A percentile compares a stretch with the other conserved stretches of the same genome.
Conservation (phyloP, 257 asterid species). For the Handroanthus guayacan region DNA sequence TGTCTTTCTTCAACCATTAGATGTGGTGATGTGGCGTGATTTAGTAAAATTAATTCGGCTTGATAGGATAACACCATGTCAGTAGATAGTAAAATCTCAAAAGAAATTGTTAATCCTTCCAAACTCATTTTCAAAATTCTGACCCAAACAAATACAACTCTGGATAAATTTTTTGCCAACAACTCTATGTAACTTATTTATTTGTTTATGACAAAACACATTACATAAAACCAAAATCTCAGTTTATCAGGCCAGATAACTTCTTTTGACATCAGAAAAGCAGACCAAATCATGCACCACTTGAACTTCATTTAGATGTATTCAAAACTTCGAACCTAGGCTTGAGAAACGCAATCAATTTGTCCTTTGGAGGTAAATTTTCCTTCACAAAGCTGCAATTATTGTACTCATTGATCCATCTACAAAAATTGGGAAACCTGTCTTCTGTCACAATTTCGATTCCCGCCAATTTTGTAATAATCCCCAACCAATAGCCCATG, state of each 20-base stretch:
- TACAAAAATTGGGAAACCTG: neutral
- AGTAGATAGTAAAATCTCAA: too few relatives aligned
- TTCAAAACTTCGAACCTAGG: neutral
- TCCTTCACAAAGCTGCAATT: conserved; percentile 36
- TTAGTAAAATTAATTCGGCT: too few relatives aligned
- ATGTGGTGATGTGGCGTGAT: too few relatives aligned
- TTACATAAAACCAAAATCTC: neutral
- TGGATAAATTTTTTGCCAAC: too few relatives aligned
- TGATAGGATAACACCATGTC: too few relatives aligned
- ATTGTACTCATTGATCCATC: neutral
- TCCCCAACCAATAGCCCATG: conserved; percentile 39
- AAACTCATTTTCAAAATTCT: too few relatives aligned
- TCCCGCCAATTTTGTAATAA: conserved; percentile 28
- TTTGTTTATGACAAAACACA: too few relatives aligned
- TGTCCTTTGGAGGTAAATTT: conserved; percentile 45
- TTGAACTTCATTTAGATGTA: neutral
- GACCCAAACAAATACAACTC: too few relatives aligned
- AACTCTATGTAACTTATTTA: too few relatives aligned
- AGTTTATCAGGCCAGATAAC: neutral
- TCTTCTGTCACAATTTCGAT: neutral
- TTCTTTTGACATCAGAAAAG: neutral
- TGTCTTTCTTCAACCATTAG: too few relatives aligned
- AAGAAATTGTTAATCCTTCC: too few relatives aligned
- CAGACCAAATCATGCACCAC: neutral
- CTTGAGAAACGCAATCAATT: conserved; percentile 21